Percentiles rank a stretch among this genome's conserved stretches.
phyloP scores from a whole-genome alignment of 345 rosid species.

The Angophora floribunda region DNA sequence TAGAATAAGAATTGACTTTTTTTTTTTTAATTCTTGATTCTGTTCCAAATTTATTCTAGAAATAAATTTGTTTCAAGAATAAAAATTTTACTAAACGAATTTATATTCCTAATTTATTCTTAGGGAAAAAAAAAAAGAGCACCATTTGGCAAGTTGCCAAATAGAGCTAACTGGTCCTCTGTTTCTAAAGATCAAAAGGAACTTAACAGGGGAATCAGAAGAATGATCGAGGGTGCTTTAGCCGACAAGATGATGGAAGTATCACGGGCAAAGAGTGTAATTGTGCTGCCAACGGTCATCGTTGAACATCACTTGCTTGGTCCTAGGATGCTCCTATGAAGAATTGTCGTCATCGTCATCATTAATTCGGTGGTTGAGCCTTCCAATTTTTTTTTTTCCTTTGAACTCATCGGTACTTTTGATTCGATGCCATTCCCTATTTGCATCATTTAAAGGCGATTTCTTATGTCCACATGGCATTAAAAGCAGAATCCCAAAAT shows the following conservation, averaged over 20 bases:
- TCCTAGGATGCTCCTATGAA: background rate
- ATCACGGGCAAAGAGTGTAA: background rate
- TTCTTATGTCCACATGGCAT: background rate
- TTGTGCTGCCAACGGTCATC: background rate
- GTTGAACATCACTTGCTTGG: background rate
- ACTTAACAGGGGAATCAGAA: background rate
- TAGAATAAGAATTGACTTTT: no score
- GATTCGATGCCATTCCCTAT: background rate
- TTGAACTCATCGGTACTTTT: background rate
- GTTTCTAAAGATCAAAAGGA: background rate
- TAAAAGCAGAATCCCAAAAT: background rate
- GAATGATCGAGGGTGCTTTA: background rate
- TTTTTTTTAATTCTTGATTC: no score
- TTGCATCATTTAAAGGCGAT: background rate
- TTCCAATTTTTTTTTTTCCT: background rate
- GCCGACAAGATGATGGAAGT: background rate
- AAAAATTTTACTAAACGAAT: no score
- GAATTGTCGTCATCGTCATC: background rate
- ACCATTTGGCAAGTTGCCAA: no score
- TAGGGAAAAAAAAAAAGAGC: no score
- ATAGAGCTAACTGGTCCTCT: background rate
- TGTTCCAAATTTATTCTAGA: no score
- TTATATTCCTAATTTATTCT: no score
- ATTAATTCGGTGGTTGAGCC: background rate
- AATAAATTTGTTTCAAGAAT: no score